Evolutionary conservation across 2,329 filamentous ascomycete genomes (phyloP).

Genomic region (Acrocalymma vagum): DNA sequence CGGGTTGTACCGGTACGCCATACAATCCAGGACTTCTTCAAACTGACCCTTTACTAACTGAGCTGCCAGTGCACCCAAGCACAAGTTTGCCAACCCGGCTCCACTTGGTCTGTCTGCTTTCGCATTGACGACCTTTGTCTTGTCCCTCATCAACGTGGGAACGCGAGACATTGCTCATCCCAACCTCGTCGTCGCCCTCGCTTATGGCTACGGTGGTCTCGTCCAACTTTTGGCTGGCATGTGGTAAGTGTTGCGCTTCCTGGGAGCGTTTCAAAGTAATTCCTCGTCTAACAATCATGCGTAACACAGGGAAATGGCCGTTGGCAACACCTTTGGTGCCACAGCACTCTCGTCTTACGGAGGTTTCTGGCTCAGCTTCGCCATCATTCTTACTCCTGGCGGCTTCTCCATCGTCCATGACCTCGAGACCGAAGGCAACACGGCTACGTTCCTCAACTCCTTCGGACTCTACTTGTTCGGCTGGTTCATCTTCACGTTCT

Average conservation of each 20-base stretch:
- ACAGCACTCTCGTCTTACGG: conserved; percentile 69
- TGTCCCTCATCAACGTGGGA: conserved; percentile 60
- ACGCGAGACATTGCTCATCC: conserved; percentile 52
- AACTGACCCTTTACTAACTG: conserved; percentile 9
- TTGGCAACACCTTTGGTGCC: conserved; percentile 71
- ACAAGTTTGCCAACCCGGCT: conserved; percentile 67
- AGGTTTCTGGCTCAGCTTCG: conserved; percentile 69
- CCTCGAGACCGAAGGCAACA: conserved; percentile 39
- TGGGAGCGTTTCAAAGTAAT: not conserved
- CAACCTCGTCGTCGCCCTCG: conserved; percentile 58
- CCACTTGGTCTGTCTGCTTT: conserved; percentile 70
- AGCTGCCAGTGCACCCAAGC: conserved; percentile 34
- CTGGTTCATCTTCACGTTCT: conserved; percentile 67
- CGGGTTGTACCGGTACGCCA: conserved; percentile 53
- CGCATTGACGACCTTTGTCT: conserved; percentile 70
- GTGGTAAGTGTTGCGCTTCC: conserved; percentile 57
- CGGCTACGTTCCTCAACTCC: conserved; percentile 58
- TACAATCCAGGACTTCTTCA: no score
- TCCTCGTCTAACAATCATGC: not conserved
- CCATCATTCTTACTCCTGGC: conserved; percentile 65
- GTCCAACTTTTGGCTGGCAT: conserved; percentile 62
- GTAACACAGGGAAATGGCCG: conserved; percentile 58
- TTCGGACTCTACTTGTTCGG: conserved; percentile 67
- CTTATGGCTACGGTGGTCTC: conserved; percentile 60
- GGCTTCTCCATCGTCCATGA: conserved; percentile 58